Base-by-base conservation (phyloP, 2,329 filamentous ascomycete species). In the Fusarium fracticaudum region DNA sequence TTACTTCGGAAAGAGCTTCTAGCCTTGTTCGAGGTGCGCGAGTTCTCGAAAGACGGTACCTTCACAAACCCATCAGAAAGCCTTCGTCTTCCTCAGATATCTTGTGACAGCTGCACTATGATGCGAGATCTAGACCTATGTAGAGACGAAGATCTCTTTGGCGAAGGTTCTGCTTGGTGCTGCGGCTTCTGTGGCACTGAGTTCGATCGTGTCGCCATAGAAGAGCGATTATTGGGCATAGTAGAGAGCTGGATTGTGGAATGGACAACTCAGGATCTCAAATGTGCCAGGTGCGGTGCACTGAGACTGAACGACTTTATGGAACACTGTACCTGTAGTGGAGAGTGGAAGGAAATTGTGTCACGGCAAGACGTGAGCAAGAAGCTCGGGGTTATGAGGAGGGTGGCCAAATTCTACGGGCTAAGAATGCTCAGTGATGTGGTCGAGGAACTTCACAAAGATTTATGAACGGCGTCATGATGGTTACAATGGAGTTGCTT, bases 311-410 rank as follows among this genome's bases (percentile, higher is more conserved):
- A 98, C 81, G 96, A 98, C 79, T 97, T 98, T 78, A 95, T 96
- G 91, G 96, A 98, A 82, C 95, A 98, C 83, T 99, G 97, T 83
- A 93, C 92, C 17, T 99, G 96, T 85, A 94, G 94, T 70, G 96
- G 96, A 8, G 89, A 89, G 67, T 99, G 96, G 96, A 88, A 87
- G 24, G 90, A 90, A 74, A 94, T 91, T 26, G 87, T 95, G 68
- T 89, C 91, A 75, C 87, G 88, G 73, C 90, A 88, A 37, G 93
- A 93, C 35, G 85, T 96, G 33, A 83, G 89, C 78, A 89, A 86
- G 80, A 88, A 86, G 80, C 77, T 98, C 78, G 87, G 82, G 47
- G 92, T 98, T 9, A 92, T 94, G 83, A 87, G 86, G 75, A 91
- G 89, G 60, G 95, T 97, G 55, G 94, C 94, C 13, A 88, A 86